Base-by-base conservation (phyloP, 805 yeast genomes). In the Pichia heedii region DNA sequence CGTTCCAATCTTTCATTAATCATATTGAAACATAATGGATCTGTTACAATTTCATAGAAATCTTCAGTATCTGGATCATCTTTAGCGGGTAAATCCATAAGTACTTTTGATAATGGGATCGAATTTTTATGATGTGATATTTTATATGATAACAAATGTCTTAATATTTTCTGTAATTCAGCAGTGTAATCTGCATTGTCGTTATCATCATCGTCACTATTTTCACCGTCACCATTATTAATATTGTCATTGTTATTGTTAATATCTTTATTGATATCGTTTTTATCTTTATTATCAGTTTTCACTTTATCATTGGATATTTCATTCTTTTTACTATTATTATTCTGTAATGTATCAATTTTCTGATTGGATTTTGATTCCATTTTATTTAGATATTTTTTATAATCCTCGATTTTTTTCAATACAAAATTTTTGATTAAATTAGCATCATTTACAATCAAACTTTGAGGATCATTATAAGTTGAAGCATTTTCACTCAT, bases 1-100 rank as follows among this genome's bases (percentile, higher is more conserved):
- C 61, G 62, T 16, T 73, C 73, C 36, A 88, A 56, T 39, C 73
- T 73, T 19, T 64, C 63, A 47, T 71, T 65, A 11, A 90, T 74
- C 27, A 75, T 69, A 41, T 70, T 71, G 53, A 90, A 73, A 1
- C 95, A 76, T 60, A 86, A 83, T 13, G 96, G 95, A 42, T 73
- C 67, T 50, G 76, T 72, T 36, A 90, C 79, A 43, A 77, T 66
- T 45, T 75, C 72, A 57, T 81, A 85, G 60, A 87, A 88, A 57
- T 86, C 94, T 29, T 46, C 43, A 35, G 44, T 44, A 12, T 22
- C 16, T 0, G 96, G 88, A 55, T 84, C 86, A n/a, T 37, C 36
- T 51, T 79, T 76, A 22, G 83, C 73, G 8, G 96, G 96, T 33
- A 87, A 68, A 51, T 76, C 79, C 48, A 79, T 59, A 62, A 88